Base-by-base conservation (phyloP, 2,329 filamentous ascomycete genomes). In the Colletotrichum phormii region DNA sequence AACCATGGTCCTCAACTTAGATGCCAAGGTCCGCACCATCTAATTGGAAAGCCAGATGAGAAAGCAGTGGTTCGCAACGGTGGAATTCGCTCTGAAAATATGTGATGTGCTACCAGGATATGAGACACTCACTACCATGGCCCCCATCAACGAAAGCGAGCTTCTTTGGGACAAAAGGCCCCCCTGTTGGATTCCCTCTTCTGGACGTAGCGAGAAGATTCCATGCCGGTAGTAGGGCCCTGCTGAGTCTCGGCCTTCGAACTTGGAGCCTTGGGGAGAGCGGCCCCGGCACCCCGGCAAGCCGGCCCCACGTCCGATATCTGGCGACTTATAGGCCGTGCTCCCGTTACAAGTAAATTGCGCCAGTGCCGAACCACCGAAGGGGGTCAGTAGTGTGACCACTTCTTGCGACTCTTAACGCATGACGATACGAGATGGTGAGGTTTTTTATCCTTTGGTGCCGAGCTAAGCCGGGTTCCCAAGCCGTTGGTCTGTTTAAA, bases 331-430 rank as follows among this genome's bases (percentile, higher is more conserved):
- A 71, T 70, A 70, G 70, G 66, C 66, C 60, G 55, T 72, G 60
- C 66, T 35, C 55, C 8, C 7, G 66, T 72, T 65, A 33, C 66
- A 70, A 29, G 60, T 72, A 72, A 42, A 72, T 61, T 72, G 66
- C 66, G 37, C 54, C 66, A 61, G 46, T 61, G 55, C 60, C 66
- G 60, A 70, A 18, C 3, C 42, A 29, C 55, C 59, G 59, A 18
- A 22, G 24, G 46, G 6, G 15, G 18, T 33, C 9, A 22, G 11
- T 18, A 35, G 33, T 22, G 33, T 46, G 58, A 24, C 53, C 22
- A 35, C 55, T 35, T 24, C 22, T 29, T 33, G 15, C 33, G 53
- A 64, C 15, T 6, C 11, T 6, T 29, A 65, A 46, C 46, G 70
- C 66, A 72, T 72, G 46, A 64, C 8, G 59, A 35, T 55, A 13